Conservation (phyloP, 306 rosid species). For the Prinsepia uniflora region DNA sequence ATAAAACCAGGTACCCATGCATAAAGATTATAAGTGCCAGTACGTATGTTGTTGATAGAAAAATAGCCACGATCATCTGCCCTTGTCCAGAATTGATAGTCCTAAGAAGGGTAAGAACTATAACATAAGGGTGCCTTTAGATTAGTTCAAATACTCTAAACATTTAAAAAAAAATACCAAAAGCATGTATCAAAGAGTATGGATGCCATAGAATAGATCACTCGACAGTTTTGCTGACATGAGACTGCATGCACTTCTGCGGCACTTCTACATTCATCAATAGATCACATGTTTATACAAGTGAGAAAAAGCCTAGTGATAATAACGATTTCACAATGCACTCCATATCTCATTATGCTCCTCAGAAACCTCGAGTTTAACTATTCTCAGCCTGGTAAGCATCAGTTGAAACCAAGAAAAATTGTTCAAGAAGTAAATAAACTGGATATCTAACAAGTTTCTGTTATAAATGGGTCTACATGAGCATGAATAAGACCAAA, state of each 20-base stretch:
- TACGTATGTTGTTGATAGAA: slow-evolving; percentile 46
- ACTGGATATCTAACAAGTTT: neutral
- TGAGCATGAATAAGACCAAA: neutral
- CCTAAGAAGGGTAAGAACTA: slow-evolving; percentile 35
- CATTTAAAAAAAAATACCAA: neutral
- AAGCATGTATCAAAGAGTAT: neutral
- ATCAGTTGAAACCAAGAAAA: neutral
- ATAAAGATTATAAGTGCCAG: slow-evolving; percentile 69
- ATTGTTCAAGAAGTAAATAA: neutral
- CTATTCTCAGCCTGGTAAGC: neutral
- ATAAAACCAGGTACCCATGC: slow-evolving; percentile 94
- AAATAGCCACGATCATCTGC: slow-evolving; percentile 75
- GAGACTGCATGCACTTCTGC: neutral
- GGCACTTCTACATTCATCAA: neutral
- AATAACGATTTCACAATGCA: neutral
- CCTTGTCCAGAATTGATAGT: slow-evolving; percentile 77
- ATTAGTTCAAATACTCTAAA: neutral
- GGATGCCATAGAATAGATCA: neutral
- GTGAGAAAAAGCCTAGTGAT: neutral
- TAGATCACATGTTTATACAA: neutral
- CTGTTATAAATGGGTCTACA: neutral
- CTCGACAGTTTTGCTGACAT: neutral
- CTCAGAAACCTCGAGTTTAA: neutral
- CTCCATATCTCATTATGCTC: neutral
- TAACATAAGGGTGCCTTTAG: neutral